phyloP scores from a whole-genome alignment of 1,284 basidiomycete species.

The Tylopilus orsonianus region DNA sequence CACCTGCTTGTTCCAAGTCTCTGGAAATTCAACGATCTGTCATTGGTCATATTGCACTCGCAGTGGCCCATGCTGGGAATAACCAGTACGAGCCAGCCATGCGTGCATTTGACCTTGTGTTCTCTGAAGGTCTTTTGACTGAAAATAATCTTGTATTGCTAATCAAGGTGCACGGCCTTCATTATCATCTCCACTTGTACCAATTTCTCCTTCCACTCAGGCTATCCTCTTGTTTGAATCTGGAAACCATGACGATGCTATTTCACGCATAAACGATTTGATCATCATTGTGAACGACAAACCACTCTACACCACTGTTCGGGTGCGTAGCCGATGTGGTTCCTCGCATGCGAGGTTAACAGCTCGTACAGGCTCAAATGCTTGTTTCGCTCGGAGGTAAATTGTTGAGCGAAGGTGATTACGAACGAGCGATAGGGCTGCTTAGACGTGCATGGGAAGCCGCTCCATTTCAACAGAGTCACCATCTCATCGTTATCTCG shows the following conservation, averaged over 20 bases:
- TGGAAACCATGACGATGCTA: background rate
- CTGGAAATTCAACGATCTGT: too few relatives aligned
- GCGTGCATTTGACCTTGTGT: background rate
- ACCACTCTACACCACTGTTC: background rate
- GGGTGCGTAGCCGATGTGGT: background rate
- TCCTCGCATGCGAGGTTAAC: background rate
- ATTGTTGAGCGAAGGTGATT: background rate
- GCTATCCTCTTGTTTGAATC: background rate
- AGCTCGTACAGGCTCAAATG: background rate
- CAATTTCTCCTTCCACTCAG: background rate
- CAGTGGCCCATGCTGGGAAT: background rate
- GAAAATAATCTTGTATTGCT: background rate
- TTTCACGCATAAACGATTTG: background rate
- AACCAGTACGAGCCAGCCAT: background rate
- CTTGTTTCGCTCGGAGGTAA: background rate
- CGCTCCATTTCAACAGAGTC: background rate
- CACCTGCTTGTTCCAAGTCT: too few relatives aligned
- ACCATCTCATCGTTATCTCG: background rate
- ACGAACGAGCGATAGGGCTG: background rate
- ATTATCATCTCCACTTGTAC: background rate
- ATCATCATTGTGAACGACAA: background rate
- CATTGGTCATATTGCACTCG: too few relatives aligned
- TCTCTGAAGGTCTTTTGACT: background rate
- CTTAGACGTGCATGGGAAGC: background rate
- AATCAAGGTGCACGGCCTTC: background rate